These are phyloP conservation scores for Eleusine indica DNA, from an alignment of 176 grass and related monocot genomes.

Conservation along the genomic window DNA sequence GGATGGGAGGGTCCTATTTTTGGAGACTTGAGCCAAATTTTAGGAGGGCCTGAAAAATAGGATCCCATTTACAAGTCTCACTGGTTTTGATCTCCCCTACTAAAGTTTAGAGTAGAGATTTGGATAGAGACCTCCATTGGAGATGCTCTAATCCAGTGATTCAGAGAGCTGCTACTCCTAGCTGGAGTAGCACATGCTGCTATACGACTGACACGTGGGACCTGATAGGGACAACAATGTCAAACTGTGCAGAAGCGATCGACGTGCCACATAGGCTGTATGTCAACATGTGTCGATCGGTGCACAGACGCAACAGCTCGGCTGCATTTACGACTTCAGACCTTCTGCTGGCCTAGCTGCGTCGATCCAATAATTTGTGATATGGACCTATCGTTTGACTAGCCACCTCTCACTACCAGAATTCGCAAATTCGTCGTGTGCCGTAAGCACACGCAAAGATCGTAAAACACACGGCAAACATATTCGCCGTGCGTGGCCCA, in stretches of 20 bases:
- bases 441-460: too few species aligned
- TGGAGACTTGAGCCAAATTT: too few species aligned
- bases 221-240: not conserved
- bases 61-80: too few species aligned
- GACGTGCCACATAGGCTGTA: not conserved
- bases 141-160: not conserved
- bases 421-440: too few species aligned
- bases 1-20: too few species aligned
- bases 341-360: not conserved
- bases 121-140: too few species aligned
- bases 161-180: not conserved
- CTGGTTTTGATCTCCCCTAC: too few species aligned
- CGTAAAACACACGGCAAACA: too few species aligned
- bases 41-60: too few species aligned
- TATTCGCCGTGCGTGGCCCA: too few species aligned
- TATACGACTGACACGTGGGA: not conserved
- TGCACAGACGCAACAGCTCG: constrained; percentile 18
- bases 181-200: not conserved
- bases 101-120: too few species aligned
- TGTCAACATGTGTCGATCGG: too few species aligned
- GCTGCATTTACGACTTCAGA: constrained; percentile 3
- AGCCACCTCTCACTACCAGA: not conserved
- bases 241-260: not conserved
- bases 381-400: not conserved
- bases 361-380: not conserved